Base-by-base conservation (phyloP, 2,329 filamentous ascomycete species). In the Colletotrichum limetticola region DNA sequence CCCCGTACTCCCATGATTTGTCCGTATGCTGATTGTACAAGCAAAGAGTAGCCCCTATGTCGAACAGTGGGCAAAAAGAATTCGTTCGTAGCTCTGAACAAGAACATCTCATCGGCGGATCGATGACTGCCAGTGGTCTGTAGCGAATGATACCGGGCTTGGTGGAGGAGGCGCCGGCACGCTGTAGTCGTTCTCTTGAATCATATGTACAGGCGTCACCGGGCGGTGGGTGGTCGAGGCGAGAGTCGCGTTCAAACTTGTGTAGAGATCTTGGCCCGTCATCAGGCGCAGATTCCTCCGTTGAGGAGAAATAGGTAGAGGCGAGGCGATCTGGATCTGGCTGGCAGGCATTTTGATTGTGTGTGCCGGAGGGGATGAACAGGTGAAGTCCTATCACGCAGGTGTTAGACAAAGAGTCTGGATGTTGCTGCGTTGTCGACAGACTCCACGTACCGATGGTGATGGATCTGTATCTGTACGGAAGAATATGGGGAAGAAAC, bases 131-230 rank as follows among this genome's bases (percentile, higher is more conserved):
- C 89, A 91, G 79, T 88, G 85, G 70, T 91, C 89, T 28, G 83
- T 80, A 35, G 88, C 86, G 78, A 91, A 91, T 82, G 88, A 89
- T 78, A 92, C 88, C 8, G 91, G 91, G 76, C 88, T 91, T 14
- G 91, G 90, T 24, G 91, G 91, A 14, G 91, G 91, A 53, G 91
- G 89, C 16, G 90, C 90, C n/a, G 91, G 91, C 24, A 91, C 90
- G 37, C 86, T 85, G 82, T 91, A 92, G 80, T 92, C 90, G 71
- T 88, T 83, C 77, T 90, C 87, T 75, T 84, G 85, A 76, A 90
- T 89, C 75, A 84, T 82, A 75, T 85, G 87, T 74, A 86, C 82
- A 0, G 88, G 87, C 3, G 86, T 85, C 72, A 83, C 79, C 22
- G 84, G 82, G n/a, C 82, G 81, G 73, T 82, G 80, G 76, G 85